phyloP scores from a whole-genome alignment of 257 asterid genomes.

The Solanum arcanum region DNA sequence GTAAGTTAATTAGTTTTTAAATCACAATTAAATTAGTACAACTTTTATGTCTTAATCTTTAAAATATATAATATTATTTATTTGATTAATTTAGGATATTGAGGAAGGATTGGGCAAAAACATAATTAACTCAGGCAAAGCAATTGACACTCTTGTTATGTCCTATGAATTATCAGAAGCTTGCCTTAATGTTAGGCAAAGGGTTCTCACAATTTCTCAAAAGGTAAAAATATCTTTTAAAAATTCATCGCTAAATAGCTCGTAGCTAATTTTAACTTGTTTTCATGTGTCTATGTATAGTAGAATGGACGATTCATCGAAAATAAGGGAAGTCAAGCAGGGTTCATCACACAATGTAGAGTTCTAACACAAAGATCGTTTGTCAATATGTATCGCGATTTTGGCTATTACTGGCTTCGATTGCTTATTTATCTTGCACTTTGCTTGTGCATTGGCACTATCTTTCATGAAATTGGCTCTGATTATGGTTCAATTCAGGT shows the following conservation, averaged over 20 bases:
- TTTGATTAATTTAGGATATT: constrained; percentile 23
- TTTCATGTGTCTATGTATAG: background rate
- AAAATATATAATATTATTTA: background rate
- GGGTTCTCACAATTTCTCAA: constrained; percentile 14
- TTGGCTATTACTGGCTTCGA: constrained; percentile 66
- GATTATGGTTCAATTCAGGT: constrained; percentile 48
- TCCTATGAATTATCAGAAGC: constrained; percentile 35
- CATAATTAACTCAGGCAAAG: constrained; percentile 15
- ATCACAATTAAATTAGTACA: background rate
- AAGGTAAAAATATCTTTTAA: constrained; percentile 4
- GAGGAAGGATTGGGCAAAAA: constrained; percentile 35
- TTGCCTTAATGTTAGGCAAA: constrained; percentile 14
- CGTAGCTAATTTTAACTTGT: background rate
- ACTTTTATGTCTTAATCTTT: background rate
- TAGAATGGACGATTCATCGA: constrained; percentile 24
- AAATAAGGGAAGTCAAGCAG: constrained; percentile 33
- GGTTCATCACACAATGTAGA: constrained; percentile 35
- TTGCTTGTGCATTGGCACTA: constrained; percentile 38
- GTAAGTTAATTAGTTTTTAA: constrained; percentile 1
- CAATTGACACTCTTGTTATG: constrained; percentile 28
- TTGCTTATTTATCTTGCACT: constrained; percentile 34
- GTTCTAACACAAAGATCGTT: constrained; percentile 44
- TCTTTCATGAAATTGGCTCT: constrained; percentile 33
- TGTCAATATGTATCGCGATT: constrained; percentile 48
- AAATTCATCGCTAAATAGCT: background rate